phyloP scores from a whole-genome alignment of 768 basidiomycete species.

The Sutorius australiensis region DNA sequence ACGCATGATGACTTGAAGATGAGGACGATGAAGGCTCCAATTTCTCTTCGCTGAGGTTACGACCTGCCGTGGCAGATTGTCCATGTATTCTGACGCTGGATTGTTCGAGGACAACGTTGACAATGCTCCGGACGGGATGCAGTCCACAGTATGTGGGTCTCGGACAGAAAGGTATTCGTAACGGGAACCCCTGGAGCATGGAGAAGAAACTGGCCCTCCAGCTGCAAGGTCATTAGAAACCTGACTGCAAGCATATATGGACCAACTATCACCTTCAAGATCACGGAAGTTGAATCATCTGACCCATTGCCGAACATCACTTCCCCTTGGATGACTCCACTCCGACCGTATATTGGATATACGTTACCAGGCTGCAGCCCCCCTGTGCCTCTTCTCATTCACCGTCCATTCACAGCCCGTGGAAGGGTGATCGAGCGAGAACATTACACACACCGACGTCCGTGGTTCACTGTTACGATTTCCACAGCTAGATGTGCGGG shows the following conservation, averaged over 20 bases:
- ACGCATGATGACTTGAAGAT: slow-evolving; percentile 7
- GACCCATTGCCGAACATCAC: slow-evolving; percentile 12
- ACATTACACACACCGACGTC: no score
- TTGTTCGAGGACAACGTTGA: slow-evolving; percentile 39
- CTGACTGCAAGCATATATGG: background rate
- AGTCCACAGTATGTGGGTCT: slow-evolving; percentile 18
- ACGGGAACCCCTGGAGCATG: slow-evolving; percentile 11
- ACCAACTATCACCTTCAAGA: slow-evolving; percentile 20
- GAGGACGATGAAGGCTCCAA: slow-evolving; percentile 44
- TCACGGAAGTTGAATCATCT: slow-evolving; percentile 14
- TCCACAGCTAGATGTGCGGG: background rate
- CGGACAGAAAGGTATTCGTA: slow-evolving; percentile 17
- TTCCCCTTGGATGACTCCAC: slow-evolving; percentile 23
- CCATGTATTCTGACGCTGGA: slow-evolving; percentile 34
- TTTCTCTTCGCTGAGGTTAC: slow-evolving; percentile 46
- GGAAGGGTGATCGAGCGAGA: no score
- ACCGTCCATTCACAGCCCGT: no score
- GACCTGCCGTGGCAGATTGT: slow-evolving; percentile 4
- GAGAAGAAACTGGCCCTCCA: slow-evolving; percentile 25
- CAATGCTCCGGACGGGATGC: slow-evolving; percentile 18
- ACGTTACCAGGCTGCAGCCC: slow-evolving; percentile 9
- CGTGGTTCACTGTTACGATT: background rate
- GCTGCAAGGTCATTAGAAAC: slow-evolving; percentile 8
- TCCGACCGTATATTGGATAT: slow-evolving; percentile 20
- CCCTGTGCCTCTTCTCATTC: no score